Percentiles rank a stretch among this genome's conserved stretches.
Evolutionary conservation across 2,329 filamentous ascomycete species (phyloP).

Genomic region (Aspergillus aculeatinus): DNA sequence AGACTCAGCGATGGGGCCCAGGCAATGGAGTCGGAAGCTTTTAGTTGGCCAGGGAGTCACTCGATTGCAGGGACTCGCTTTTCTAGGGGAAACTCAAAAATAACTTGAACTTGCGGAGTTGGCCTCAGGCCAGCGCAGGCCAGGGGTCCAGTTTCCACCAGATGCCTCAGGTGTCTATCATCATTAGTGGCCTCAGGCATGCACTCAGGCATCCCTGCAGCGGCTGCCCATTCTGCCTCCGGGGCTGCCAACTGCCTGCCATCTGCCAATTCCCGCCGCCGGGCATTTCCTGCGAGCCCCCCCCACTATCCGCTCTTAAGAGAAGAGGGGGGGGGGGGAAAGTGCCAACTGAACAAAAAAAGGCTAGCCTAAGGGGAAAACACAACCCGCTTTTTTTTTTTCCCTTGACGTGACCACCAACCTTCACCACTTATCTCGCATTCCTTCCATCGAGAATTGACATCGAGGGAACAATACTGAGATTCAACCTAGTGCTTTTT

Average conservation of each 20-base stretch:
- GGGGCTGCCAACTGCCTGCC: not conserved
- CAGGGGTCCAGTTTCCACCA: not conserved
- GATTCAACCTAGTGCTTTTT: not conserved
- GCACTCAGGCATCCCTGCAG: slow-evolving; percentile 10
- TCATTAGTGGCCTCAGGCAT: not conserved
- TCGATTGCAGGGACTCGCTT: not conserved
- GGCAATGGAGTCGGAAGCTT: slow-evolving; percentile 13
- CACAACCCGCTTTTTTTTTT: not conserved
- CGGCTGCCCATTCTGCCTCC: not conserved
- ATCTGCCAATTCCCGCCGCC: not conserved
- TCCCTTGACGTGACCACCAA: not conserved
- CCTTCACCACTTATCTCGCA: not conserved
- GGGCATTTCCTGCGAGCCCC: not conserved
- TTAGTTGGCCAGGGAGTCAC: slow-evolving; percentile 17
- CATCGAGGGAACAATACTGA: not conserved
- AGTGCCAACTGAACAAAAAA: slow-evolving; percentile 12
- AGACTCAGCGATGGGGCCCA: slow-evolving; percentile 3
- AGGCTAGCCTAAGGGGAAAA: slow-evolving; percentile 1
- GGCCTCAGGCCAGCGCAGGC: no score
- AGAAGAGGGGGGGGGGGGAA: not conserved
- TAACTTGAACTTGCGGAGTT: slow-evolving; percentile 10
- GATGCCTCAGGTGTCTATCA: not conserved
- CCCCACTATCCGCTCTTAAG: slow-evolving; percentile 1
- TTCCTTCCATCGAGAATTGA: not conserved
- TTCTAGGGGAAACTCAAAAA: slow-evolving; percentile 19